Base-by-base conservation (phyloP, 306 rosid species). In the Acacia acuminata region DNA sequence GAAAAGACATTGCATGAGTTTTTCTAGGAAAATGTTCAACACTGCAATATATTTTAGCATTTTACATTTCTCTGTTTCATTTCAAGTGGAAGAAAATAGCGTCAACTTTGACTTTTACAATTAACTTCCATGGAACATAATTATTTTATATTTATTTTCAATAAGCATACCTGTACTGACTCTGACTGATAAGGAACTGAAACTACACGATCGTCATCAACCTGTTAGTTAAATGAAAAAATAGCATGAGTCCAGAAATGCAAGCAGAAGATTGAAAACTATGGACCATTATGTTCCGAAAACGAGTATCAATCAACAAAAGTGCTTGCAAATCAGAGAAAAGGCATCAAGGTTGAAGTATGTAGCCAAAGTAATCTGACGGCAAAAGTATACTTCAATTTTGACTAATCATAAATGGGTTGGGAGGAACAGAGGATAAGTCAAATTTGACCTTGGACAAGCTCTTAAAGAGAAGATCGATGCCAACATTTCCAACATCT, bases 401-500 rank as follows among this genome's bases (percentile, higher is more conserved):
- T 61, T 80, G 58, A 73, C 71, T 66, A 43, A 68, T 36, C 65
- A 58, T 48, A 56, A 30, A 36, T 47, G 79, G 65, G 77, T 47
- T 66, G 45, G 67, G 73, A 47, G 71, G 65, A 82, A 30, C 32
- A 30, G 32, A 53, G 61, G 72, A 63, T 64, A 75, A 77, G 77
- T 76, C 64, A 72, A 76, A 81, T 32, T 74, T 71, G 74, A 93
- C 97, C 97, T 93, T 96, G 44, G 99, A 96, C 86, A 96, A 90
- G 85, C 99, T 96, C 88, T 96, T 98, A 79, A 96, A 96, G 80
- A 96, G 99, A 71, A 96, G 96, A 86, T 96, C 98, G 81, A 93
- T 91, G 84, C 99, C 99, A 65, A 96, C 96, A 77, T 96, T 93
- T 87, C 96, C 98, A 77, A 93, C 94, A 90, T 95, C 97, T 79